Percentiles rank a stretch among this genome's conserved stretches.
Evolutionary conservation across 805 yeast genomes (phyloP).

Genomic region (Kodamaea laetipori): DNA sequence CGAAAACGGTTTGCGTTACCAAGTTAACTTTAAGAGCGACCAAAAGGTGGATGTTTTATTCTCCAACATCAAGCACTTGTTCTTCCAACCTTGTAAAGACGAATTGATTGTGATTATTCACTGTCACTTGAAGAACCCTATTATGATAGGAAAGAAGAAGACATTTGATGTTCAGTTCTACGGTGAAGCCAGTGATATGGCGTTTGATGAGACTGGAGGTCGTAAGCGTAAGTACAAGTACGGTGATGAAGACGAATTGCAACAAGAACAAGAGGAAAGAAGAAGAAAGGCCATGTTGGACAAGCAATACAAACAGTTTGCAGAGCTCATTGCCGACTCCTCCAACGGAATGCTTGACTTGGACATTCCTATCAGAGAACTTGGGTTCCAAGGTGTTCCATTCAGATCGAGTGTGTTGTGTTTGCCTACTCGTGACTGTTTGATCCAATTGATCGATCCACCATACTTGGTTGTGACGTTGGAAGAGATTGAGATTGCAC

Average conservation of each 20-base stretch:
- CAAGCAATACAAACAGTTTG: constrained; percentile 86
- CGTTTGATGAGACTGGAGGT: constrained; percentile 96
- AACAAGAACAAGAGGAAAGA: constrained; percentile 98
- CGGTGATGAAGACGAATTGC: constrained; percentile 98
- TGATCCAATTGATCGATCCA: constrained; percentile 90
- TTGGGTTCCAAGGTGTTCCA: constrained; percentile 98
- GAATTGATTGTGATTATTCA: constrained; percentile 92
- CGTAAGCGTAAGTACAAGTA: constrained; percentile 84
- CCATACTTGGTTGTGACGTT: constrained; percentile 92
- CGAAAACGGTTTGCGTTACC: constrained; percentile 94
- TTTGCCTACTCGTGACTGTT: constrained; percentile 96
- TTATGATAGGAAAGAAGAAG: constrained; percentile 94
- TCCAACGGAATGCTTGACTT: constrained; percentile 82
- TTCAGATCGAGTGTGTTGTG: constrained; percentile 90
- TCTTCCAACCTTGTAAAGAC: constrained; percentile 95
- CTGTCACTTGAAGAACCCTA: constrained; percentile 87
- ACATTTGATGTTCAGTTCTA: constrained; percentile 94
- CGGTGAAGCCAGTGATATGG: constrained; percentile 94
- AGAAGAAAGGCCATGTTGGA: constrained; percentile 87
- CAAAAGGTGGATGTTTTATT: constrained; percentile 86
- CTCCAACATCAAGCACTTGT: constrained; percentile 87
- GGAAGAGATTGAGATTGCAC: constrained; percentile 91
- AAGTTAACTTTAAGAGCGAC: constrained; percentile 80
- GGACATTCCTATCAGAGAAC: constrained; percentile 92
- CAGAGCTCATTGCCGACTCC: constrained; percentile 87